These are phyloP conservation scores for Acanthamoeba sp. DNA, from an alignment of 208 protist genomes.

Conservation along the genomic window DNA sequence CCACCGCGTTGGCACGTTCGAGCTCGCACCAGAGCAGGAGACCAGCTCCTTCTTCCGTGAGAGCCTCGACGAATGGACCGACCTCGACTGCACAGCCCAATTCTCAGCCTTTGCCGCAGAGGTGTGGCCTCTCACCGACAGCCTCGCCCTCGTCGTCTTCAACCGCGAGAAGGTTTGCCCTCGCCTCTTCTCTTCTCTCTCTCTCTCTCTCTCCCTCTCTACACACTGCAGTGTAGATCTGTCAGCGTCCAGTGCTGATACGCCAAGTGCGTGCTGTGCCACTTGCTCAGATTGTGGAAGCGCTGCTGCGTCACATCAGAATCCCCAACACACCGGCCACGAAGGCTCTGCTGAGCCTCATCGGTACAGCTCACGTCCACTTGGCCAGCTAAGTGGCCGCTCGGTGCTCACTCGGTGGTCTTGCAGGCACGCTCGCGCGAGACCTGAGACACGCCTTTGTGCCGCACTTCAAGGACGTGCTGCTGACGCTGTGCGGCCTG, in stretches of 20 bases:
- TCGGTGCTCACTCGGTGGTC: too few relatives aligned
- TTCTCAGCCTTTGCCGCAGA: slow-evolving; percentile 60
- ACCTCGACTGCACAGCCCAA: slow-evolving; percentile 72
- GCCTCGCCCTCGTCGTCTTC: slow-evolving; percentile 63
- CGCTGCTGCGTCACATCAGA: slow-evolving; percentile 28
- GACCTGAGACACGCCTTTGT: slow-evolving; percentile 66
- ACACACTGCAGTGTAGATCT: neutral
- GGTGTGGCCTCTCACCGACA: slow-evolving; percentile 63
- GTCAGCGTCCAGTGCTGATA: too few relatives aligned
- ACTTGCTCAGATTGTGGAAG: slow-evolving; percentile 5
- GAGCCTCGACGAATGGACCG: slow-evolving; percentile 69
- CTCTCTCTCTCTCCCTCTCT: neutral
- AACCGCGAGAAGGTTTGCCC: slow-evolving; percentile 5
- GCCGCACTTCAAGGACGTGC: slow-evolving; percentile 67
- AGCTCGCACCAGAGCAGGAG: slow-evolving; percentile 66
- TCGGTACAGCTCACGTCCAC: neutral
- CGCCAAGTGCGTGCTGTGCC: too few relatives aligned
- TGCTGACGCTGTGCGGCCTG: slow-evolving; percentile 46
- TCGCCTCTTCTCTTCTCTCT: neutral
- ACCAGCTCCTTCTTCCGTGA: slow-evolving; percentile 68
- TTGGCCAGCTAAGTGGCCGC: too few relatives aligned
- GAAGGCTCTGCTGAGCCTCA: slow-evolving; percentile 42
- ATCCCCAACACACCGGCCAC: slow-evolving; percentile 24
- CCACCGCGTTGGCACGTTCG: slow-evolving; percentile 63
- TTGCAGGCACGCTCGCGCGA: slow-evolving; percentile 52